Conservation (phyloP, 208 protist genomes). For the Lotmaria passim region DNA sequence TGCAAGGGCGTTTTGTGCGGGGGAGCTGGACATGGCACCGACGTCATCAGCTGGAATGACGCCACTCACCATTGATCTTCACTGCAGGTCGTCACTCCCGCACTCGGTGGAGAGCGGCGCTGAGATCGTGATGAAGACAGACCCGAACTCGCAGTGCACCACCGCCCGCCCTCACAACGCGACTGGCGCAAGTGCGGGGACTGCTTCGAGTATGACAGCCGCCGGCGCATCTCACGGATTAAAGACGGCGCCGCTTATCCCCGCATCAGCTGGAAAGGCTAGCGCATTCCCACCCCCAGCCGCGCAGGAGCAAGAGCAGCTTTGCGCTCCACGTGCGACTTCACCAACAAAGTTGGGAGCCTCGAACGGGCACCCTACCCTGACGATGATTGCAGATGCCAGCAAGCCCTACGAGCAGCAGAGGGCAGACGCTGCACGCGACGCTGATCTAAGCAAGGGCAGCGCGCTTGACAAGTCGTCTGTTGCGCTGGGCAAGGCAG, state of each 20-base stretch:
- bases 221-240: not conserved
- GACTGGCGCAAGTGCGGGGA: too few relatives aligned
- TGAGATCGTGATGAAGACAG: not conserved
- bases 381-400: not conserved
- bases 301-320: not conserved
- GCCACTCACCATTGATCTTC: too few relatives aligned
- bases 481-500: not conserved
- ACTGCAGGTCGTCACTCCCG: too few relatives aligned
- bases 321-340: not conserved
- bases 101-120: not conserved
- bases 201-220: too few relatives aligned
- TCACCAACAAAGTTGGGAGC: not conserved
- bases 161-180: conserved; percentile 21
- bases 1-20: too few relatives aligned
- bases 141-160: conserved; percentile 16
- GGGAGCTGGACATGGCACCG: too few relatives aligned
- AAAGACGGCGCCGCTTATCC: not conserved
- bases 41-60: too few relatives aligned
- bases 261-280: not conserved
- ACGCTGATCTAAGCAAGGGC: not conserved
- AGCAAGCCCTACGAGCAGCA: not conserved
- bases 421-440: not conserved
- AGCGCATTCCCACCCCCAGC: not conserved
- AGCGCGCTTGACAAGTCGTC: too few relatives aligned
- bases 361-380: not conserved